phyloP scores from a whole-genome alignment of 768 basidiomycete genomes.

The Tubosaeta brunneosetosa region DNA sequence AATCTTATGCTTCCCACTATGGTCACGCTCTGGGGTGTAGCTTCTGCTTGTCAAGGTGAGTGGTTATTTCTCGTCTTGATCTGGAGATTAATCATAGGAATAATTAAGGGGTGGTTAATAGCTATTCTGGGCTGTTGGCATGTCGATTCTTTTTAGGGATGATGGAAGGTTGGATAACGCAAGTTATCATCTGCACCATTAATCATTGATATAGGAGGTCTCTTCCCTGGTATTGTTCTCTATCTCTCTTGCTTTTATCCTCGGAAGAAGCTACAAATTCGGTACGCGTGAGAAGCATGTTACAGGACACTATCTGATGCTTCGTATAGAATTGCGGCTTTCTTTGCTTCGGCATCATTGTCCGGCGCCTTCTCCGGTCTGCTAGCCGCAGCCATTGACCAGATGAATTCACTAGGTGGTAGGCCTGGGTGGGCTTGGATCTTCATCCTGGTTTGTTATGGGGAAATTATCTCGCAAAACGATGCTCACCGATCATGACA shows the following conservation, averaged over 20 bases:
- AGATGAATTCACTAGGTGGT: conserved; percentile 50
- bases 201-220: conserved; percentile 38
- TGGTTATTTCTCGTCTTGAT: not conserved
- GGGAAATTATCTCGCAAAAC: not conserved
- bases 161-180: conserved; percentile 44
- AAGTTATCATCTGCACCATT: not conserved
- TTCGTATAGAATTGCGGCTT: conserved; percentile 33
- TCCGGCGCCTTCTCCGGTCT: conserved; percentile 63
- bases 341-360: conserved; percentile 44
- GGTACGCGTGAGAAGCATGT: conserved; percentile 1
- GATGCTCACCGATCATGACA: conserved; percentile 5
- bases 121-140: conserved; percentile 49
- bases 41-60: conserved; percentile 55
- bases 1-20: conserved; percentile 57
- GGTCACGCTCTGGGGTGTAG: conserved; percentile 61
- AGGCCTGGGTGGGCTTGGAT: conserved; percentile 61
- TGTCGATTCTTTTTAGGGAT: conserved; percentile 50
- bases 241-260: conserved; percentile 51
- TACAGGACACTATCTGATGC: conserved; percentile 2
- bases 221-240: conserved; percentile 54
- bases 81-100: not conserved
- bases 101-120: conserved; percentile 39
- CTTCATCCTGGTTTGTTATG: conserved; percentile 42
- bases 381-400: conserved; percentile 54
- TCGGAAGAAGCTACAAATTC: conserved; percentile 24